Conservation (phyloP, 1,139 yeast species). For the Pichia norvegensis region DNA sequence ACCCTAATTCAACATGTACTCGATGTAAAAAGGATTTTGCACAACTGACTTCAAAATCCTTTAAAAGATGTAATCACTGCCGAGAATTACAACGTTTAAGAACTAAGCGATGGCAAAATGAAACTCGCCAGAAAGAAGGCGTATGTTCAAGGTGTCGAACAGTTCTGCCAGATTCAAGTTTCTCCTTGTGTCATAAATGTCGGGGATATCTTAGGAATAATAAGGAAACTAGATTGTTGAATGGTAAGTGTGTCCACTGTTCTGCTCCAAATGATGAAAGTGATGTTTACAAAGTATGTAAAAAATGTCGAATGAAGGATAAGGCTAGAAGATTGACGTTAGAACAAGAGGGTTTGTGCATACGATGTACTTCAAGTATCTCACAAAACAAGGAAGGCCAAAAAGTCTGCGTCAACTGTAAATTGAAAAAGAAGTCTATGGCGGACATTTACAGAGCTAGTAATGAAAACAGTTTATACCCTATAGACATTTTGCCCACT, state of each 20-base stretch:
- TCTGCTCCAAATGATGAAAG: conserved; percentile 43
- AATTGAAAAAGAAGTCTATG: conserved; percentile 38
- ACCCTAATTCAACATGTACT: conserved; percentile 32
- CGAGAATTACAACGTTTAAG: conserved; percentile 56
- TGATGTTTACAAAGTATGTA: conserved; percentile 50
- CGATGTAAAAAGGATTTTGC: conserved; percentile 55
- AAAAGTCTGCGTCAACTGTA: conserved; percentile 48
- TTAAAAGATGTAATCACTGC: conserved; percentile 56
- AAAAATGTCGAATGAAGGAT: conserved; percentile 55
- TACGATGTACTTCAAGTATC: conserved; percentile 49
- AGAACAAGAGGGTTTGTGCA: conserved; percentile 53
- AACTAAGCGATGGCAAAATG: conserved; percentile 56
- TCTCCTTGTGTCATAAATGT: conserved; percentile 54
- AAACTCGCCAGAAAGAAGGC: conserved; percentile 52
- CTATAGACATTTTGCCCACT: background rate
- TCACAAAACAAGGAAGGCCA: conserved; percentile 42
- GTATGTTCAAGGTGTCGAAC: conserved; percentile 60
- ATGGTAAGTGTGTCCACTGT: conserved; percentile 63
- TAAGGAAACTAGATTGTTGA: conserved; percentile 52
- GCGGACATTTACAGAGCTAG: background rate
- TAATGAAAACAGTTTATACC: background rate
- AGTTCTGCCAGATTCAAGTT: conserved; percentile 34
- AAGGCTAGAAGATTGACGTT: conserved; percentile 47
- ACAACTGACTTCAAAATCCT: conserved; percentile 39
- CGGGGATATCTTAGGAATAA: conserved; percentile 46